A percentile compares a stretch with the other conserved stretches of the same genome.
phyloP scores from a whole-genome alignment of 129 eudicot species.

The Tagetes erecta region DNA sequence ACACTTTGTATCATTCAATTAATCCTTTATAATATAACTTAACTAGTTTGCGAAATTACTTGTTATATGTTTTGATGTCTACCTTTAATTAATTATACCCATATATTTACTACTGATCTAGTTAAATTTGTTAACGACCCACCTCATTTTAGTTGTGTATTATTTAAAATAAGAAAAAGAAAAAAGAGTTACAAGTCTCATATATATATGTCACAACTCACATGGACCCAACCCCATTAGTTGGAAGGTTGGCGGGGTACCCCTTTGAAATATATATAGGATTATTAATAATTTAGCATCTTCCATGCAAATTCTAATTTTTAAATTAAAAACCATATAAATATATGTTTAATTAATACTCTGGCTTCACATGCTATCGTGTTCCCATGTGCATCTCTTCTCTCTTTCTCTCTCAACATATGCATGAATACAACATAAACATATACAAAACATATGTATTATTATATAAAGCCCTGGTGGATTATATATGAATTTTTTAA shows the following conservation, averaged over 20 bases:
- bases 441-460: background rate
- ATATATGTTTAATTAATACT: background rate
- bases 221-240: slow-evolving; percentile 44
- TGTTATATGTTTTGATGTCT: too few species aligned
- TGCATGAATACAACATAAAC: slow-evolving; percentile 12
- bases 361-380: slow-evolving; percentile 56
- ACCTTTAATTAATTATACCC: too few species aligned
- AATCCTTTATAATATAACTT: too few species aligned
- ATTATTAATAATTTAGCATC: slow-evolving; percentile 26
- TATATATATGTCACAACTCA: slow-evolving; percentile 36
- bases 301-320: slow-evolving; percentile 44
- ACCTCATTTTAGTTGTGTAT: slow-evolving; percentile 36
- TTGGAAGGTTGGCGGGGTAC: slow-evolving; percentile 50
- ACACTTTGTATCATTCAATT: too few species aligned
- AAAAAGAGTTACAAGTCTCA: slow-evolving; percentile 1
- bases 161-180: background rate
- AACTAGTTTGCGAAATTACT: too few species aligned
- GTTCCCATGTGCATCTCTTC: slow-evolving; percentile 49
- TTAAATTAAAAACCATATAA: slow-evolving; percentile 20
- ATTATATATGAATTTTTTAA: too few species aligned
- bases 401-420: slow-evolving; percentile 18
- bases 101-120: background rate
- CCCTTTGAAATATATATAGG: slow-evolving; percentile 40
- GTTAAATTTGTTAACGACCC: slow-evolving; percentile 15
- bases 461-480: too few species aligned